These are phyloP conservation scores for Lignosus rhinocerotis DNA, from an alignment of 1,284 basidiomycete genomes.

Conservation along the genomic window DNA sequence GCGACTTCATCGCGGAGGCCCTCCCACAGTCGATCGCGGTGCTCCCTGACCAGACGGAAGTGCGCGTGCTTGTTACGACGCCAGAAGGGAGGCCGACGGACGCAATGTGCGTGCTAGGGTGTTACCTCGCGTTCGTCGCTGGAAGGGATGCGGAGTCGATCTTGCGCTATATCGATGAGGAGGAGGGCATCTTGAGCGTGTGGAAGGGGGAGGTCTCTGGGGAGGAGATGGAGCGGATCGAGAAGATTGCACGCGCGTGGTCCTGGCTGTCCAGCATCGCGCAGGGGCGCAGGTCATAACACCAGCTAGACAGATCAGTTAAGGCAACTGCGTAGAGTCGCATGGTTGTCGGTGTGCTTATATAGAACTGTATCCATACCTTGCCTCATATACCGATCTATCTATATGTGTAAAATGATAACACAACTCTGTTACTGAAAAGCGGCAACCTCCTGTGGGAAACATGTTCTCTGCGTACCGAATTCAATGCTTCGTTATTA, in stretches of 20 bases:
- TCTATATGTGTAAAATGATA: conserved; percentile 1
- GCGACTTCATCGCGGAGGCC: conserved; percentile 32
- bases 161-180: conserved; percentile 29
- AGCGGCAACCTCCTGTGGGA: no score
- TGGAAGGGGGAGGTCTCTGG: conserved; percentile 36
- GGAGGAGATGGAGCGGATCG: conserved; percentile 29
- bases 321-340: not conserved
- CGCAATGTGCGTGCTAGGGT: conserved; percentile 29
- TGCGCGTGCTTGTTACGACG: conserved; percentile 28
- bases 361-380: conserved; percentile 1
- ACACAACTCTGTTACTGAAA: not conserved
- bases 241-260: conserved; percentile 30
- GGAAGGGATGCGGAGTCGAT: conserved; percentile 24
- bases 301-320: not conserved
- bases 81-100: conserved; percentile 31
- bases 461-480: no score
- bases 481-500: no score
- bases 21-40: conserved; percentile 21
- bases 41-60: conserved; percentile 7
- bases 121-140: conserved; percentile 31
- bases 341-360: not conserved
- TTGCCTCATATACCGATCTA: not conserved
- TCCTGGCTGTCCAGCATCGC: conserved; percentile 23
- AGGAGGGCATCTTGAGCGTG: conserved; percentile 28
- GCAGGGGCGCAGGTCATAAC: not conserved